Evolutionary conservation across 495 filamentous ascomycete species (phyloP).

Genomic region (Parathielavia appendiculata): DNA sequence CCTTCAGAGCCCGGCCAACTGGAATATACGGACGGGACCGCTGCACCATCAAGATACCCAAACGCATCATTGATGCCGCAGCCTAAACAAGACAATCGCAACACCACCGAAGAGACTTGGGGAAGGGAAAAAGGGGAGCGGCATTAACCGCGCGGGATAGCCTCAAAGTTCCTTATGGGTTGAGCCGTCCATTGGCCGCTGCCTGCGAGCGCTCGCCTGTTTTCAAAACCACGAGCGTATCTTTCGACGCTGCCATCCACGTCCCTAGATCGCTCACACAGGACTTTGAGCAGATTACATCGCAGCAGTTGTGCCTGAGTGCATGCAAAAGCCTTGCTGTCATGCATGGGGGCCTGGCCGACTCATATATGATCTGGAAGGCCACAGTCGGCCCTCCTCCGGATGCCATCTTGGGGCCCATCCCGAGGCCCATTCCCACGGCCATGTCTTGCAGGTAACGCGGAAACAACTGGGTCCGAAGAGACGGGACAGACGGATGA

Average conservation of each 20-base stretch:
- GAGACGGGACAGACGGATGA: neutral
- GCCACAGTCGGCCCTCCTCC: slow-evolving; percentile 22
- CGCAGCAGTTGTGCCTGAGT: slow-evolving; percentile 16
- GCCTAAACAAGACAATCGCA: neutral
- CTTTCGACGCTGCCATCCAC: neutral
- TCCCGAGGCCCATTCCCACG: slow-evolving; percentile 17
- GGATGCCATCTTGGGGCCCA: slow-evolving; percentile 19
- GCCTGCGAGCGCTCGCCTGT: neutral
- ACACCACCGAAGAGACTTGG: neutral
- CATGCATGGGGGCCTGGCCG: slow-evolving; percentile 20
- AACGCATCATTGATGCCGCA: slow-evolving; percentile 1
- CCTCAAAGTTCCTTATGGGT: neutral
- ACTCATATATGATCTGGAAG: neutral
- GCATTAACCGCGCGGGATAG: slow-evolving; percentile 2
- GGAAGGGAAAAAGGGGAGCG: neutral
- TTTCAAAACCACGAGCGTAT: neutral
- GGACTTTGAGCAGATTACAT: slow-evolving; percentile 18
- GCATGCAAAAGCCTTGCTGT: slow-evolving; percentile 18
- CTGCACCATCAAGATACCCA: neutral
- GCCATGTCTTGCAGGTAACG: slow-evolving; percentile 10
- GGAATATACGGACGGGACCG: neutral
- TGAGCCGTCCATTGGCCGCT: neutral
- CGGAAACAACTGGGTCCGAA: slow-evolving; percentile 8
- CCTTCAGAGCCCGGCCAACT: neutral
- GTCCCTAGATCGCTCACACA: slow-evolving; percentile 2